Percentiles rank a stretch among this genome's conserved stretches.
These are phyloP conservation scores for Hymenoscyphus fructigenus DNA, from an alignment of 2,329 filamentous ascomycete genomes.

Conservation along the genomic window DNA sequence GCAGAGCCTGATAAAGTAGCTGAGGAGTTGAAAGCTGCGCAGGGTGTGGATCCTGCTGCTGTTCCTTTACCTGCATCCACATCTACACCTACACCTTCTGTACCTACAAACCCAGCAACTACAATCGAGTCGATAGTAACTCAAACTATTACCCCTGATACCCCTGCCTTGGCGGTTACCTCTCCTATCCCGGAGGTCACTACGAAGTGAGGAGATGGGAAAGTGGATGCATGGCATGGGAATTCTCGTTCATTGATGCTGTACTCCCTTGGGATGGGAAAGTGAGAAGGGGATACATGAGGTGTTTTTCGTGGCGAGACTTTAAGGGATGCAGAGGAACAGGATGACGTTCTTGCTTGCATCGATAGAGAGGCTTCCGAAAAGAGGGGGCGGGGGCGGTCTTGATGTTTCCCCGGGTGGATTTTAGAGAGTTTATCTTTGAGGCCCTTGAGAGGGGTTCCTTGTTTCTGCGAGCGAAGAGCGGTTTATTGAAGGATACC, in stretches of 20 bases:
- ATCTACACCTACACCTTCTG: background rate
- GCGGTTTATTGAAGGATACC: background rate
- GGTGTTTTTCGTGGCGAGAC: too few relatives aligned
- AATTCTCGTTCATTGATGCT: background rate
- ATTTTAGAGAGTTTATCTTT: too few relatives aligned
- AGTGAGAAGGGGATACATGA: background rate
- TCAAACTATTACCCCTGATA: background rate
- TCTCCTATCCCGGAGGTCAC: background rate
- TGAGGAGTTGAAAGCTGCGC: background rate
- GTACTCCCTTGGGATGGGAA: background rate
- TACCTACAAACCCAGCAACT: background rate
- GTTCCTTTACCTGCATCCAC: background rate
- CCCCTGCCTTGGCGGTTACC: background rate
- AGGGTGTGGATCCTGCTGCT: background rate
- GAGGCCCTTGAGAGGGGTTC: background rate
- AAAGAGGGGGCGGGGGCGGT: background rate
- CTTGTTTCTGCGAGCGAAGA: background rate
- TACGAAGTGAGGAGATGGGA: background rate
- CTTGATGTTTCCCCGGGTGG: background rate
- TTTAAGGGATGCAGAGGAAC: background rate
- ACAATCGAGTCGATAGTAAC: background rate
- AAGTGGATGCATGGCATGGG: background rate
- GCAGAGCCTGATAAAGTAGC: background rate
- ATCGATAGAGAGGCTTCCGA: background rate
- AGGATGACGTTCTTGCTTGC: too few relatives aligned